Base-by-base conservation (phyloP, 2,329 filamentous ascomycete species). In the Phoma sp. region DNA sequence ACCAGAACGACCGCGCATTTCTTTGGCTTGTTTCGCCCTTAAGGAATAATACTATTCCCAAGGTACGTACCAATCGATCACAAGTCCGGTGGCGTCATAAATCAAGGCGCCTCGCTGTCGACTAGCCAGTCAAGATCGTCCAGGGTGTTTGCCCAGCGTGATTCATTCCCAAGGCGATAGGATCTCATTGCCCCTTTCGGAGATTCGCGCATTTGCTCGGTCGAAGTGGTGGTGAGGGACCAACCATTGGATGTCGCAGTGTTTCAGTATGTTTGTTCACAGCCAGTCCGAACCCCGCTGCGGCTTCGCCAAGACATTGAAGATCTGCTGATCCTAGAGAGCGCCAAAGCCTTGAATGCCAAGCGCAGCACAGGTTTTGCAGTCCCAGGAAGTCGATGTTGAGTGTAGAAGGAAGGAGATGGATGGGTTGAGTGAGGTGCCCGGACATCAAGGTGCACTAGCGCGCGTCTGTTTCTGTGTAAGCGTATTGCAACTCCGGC, bases 371-470 rank as follows among this genome's bases (percentile, higher is more conserved):
- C 36, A 35, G 15, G 24, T 12, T 41, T 35, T 31, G 12, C 12
- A 13, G 32, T 32, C 36, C 19, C 31, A 24, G 24, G 15, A 22
- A 36, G 10, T 37, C 21, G 24, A 8, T 19, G 21, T 19, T 17
- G 10, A 38, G 6, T 8, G 8, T 3, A 36, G 22, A 35, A 19
- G 38, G 22, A 17, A 31, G 32, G 6, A 27, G 21, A 36, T 39
- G n/a, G 13, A 44, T 9, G 33, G 15, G 7, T 19, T 45, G 13
- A 33, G 17, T 41, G 17, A 37, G 31, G 44, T 37, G 8, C 29
- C 12, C 29, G 51, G 40, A 39, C 51, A 49, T 45, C 35, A 55
- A 19, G 40, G 45, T 45, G 29, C 25, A 31, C 19, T 45, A 55
- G 52, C 31, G 52, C 35, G 12, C 12, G 12, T 31, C 29, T 10